Base-by-base conservation (phyloP, 805 yeast species). In the Starmerella riodocensis region DNA sequence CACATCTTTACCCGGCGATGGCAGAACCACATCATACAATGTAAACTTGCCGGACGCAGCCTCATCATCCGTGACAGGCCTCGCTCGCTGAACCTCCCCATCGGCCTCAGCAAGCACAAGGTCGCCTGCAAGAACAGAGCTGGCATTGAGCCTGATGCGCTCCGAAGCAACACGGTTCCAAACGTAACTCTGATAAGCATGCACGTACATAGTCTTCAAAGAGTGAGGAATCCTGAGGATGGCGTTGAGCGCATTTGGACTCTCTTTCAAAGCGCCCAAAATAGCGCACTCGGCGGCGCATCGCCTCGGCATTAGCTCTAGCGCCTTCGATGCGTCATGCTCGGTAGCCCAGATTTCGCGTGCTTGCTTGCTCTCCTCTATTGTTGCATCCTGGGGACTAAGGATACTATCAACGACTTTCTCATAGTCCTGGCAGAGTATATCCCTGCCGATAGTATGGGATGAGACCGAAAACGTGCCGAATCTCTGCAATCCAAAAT, bases 401-500 rank as follows among this genome's bases (percentile, higher is more conserved):
- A 91, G 64, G 41, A 91, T 70, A 42, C 86, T 62, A 39, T 82
- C 80, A 5, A 69, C 88, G 1, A 93, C 95, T 12, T 65, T 68
- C 50, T 78, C 70, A 85, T 93, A 91, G 41, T 85, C 75, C 26
- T 72, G 73, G 35, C 73, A 66, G 36, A 91, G 62, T 21, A 88
- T 65, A 45, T 69, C 69, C 45, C 72, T 73, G 35, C 99, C 99
- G 39, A 86, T 67, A 23, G 69, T 71, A 59, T 91, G 96, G 0
- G 98, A 86, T 2, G 97, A 83, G 22, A 85, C 69, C 11, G 95
- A 81, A 54, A 84, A 88, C 0, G 98, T 86, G 22, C 99, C 99
- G 58, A 91, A 91, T 54, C 99, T 67, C 64, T 91, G 99, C 86
- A 91, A 78, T n/a, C 99, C 99, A 57, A 71, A 91, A 56, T 91